A percentile compares a stretch with the other conserved stretches of the same genome.
phyloP scores from a whole-genome alignment of 371 early-diverging fungal species.

The Amoeboaphelidium protococcarum region DNA sequence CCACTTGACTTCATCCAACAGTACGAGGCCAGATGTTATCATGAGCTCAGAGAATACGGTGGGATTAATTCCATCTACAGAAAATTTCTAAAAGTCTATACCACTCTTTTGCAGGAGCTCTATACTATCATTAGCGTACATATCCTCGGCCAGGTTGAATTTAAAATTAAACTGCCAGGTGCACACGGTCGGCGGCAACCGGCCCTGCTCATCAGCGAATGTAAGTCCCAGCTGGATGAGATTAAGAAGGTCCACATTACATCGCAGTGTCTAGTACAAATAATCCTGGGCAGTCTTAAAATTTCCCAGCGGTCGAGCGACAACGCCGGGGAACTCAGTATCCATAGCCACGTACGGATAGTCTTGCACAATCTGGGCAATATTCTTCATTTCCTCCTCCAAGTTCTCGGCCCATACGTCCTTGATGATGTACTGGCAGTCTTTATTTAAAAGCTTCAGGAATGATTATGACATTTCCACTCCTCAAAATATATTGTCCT shows the following conservation, averaged over 20 bases:
- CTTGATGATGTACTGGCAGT: not conserved
- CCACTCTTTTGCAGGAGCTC: slow-evolving; percentile 87
- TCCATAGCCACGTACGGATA: slow-evolving; percentile 97
- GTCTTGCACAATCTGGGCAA: slow-evolving; percentile 66
- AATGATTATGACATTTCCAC: no score
- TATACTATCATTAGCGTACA: slow-evolving; percentile 98
- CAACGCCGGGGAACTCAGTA: slow-evolving; percentile 99
- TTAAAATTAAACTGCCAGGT: slow-evolving; percentile 99
- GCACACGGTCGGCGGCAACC: slow-evolving; percentile 57
- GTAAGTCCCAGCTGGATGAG: slow-evolving; percentile 98
- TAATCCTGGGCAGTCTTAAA: slow-evolving; percentile 86
- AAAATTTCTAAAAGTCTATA: slow-evolving; percentile 92
- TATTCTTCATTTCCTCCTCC: slow-evolving; percentile 71
- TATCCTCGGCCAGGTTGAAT: slow-evolving; percentile 77
- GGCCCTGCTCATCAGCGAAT: slow-evolving; percentile 77
- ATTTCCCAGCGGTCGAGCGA: slow-evolving; percentile 91
- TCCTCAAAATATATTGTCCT: no score
- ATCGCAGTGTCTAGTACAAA: slow-evolving; percentile 91
- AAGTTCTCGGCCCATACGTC: slow-evolving; percentile 83
- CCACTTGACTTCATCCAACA: slow-evolving; percentile 84
- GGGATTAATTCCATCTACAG: slow-evolving; percentile 90
- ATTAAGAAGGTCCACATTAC: slow-evolving; percentile 94
- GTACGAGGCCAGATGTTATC: slow-evolving; percentile 88
- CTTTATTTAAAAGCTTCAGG: not conserved
- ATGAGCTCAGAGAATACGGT: slow-evolving; percentile 91